Percentiles rank a stretch among this genome's conserved stretches.
Conservation (phyloP, 768 basidiomycete genomes). For the Termitomyces sp. region DNA sequence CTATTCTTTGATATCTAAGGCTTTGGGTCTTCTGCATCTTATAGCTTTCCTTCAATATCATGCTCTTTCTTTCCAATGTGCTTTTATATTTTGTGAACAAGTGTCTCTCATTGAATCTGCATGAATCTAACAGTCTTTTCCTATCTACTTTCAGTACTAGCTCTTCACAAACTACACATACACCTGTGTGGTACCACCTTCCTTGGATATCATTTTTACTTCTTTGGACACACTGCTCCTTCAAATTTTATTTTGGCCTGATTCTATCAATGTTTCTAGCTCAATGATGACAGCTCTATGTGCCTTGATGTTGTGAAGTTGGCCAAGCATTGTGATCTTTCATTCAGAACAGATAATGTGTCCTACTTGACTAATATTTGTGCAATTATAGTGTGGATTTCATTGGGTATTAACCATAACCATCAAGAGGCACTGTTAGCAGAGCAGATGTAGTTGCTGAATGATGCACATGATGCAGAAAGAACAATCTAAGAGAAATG, state of each 20-base stretch:
- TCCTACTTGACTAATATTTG: no score
- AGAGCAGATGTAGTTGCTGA: no score
- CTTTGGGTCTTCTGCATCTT: neutral
- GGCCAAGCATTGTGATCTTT: no score
- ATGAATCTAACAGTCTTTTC: neutral
- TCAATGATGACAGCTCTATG: no score
- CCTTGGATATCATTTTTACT: neutral
- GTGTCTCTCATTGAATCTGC: neutral
- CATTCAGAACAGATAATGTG: no score
- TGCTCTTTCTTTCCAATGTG: no score
- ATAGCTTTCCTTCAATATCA: neutral
- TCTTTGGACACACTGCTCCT: neutral
- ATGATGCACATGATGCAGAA: neutral
- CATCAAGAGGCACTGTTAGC: no score
- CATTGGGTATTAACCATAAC: no score
- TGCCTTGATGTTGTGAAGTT: no score
- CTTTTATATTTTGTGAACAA: neutral
- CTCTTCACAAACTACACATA: neutral
- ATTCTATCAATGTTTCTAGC: no score
- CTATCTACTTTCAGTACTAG: neutral
- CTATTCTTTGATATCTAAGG: conserved; percentile 75
- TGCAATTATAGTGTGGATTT: no score
- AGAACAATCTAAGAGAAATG: neutral
- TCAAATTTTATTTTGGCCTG: neutral
- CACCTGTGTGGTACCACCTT: neutral